A percentile compares a stretch with the other conserved stretches of the same genome.
Evolutionary conservation across 106 monocot genomes (phyloP).

Genomic region (Posidonia australis): DNA sequence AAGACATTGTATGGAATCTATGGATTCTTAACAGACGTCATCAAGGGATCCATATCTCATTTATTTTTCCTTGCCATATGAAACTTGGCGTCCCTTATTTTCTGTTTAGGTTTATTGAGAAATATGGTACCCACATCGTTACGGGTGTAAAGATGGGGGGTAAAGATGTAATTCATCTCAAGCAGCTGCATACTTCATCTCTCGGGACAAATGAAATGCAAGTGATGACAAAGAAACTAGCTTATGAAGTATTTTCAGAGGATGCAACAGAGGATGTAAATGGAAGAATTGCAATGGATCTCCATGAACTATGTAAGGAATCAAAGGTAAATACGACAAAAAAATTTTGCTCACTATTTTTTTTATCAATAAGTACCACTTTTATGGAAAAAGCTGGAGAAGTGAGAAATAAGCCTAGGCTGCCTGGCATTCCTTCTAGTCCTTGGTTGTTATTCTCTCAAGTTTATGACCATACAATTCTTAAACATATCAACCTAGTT

Average conservation of each 20-base stretch:
- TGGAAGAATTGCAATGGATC: constrained; percentile 4
- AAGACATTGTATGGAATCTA: no score
- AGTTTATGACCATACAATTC: neutral
- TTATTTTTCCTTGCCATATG: no score
- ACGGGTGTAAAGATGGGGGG: constrained; percentile 67
- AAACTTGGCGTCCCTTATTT: no score
- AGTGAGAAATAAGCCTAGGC: neutral
- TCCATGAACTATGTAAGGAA: constrained; percentile 16
- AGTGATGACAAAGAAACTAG: constrained; percentile 31
- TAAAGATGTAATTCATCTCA: constrained; percentile 58
- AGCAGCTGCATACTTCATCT: constrained; percentile 48
- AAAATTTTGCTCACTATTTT: neutral
- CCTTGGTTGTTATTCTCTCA: neutral
- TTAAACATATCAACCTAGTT: neutral
- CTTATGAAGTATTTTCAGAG: constrained; percentile 43
- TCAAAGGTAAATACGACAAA: constrained; percentile 23
- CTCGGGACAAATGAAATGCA: constrained; percentile 54
- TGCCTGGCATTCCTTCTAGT: neutral
- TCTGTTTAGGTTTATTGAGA: constrained; percentile 54
- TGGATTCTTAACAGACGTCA: no score
- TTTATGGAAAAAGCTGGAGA: neutral
- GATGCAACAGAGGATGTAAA: no score
- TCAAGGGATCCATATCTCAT: no score
- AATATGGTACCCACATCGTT: constrained; percentile 75
- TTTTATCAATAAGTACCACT: neutral